These are phyloP conservation scores for Gnomoniopsis sp. DNA, from an alignment of 2,329 filamentous ascomycete genomes.

Conservation along the genomic window DNA sequence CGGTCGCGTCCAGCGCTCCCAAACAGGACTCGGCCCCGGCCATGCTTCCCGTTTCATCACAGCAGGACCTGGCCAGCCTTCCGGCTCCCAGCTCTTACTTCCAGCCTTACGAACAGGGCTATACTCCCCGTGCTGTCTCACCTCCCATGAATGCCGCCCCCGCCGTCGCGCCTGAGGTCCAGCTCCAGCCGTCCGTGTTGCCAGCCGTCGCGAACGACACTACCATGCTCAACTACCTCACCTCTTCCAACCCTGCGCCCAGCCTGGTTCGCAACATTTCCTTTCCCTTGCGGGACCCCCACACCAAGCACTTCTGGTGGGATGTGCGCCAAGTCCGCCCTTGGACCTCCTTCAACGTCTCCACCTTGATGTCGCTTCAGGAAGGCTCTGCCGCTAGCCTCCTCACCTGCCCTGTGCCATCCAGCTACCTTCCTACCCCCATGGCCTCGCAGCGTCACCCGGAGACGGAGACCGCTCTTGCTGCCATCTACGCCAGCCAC, in stretches of 20 bases:
- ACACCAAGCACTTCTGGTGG: slow-evolving; percentile 90
- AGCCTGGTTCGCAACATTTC: slow-evolving; percentile 77
- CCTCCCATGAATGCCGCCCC: slow-evolving; percentile 38
- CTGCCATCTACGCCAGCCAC: slow-evolving; percentile 71
- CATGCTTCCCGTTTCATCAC: slow-evolving; percentile 24
- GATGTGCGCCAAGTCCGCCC: slow-evolving; percentile 82
- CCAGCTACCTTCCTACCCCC: slow-evolving; percentile 58
- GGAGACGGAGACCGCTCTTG: slow-evolving; percentile 73
- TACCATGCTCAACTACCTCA: slow-evolving; percentile 75
- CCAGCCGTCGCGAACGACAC: slow-evolving; percentile 53
- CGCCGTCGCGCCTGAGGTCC: slow-evolving; percentile 33
- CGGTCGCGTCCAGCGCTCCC: slow-evolving; percentile 25
- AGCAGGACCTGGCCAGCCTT: slow-evolving; percentile 29
- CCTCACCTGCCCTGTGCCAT: slow-evolving; percentile 65
- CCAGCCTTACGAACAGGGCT: slow-evolving; percentile 35
- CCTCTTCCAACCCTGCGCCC: slow-evolving; percentile 74
- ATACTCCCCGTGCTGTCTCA: slow-evolving; percentile 39
- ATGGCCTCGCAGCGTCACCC: slow-evolving; percentile 61
- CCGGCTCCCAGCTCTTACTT: slow-evolving; percentile 34
- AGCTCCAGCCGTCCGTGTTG: slow-evolving; percentile 31
- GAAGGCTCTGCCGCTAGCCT: slow-evolving; percentile 62
- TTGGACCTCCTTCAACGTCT: slow-evolving; percentile 77
- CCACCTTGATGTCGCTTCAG: slow-evolving; percentile 68
- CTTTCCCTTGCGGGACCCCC: slow-evolving; percentile 62
- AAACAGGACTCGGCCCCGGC: slow-evolving; percentile 23